Percentiles rank a stretch among this genome's conserved stretches.
Evolutionary conservation across 169 alveolate species (phyloP).

Genomic region (Amoebophrya sp.): DNA sequence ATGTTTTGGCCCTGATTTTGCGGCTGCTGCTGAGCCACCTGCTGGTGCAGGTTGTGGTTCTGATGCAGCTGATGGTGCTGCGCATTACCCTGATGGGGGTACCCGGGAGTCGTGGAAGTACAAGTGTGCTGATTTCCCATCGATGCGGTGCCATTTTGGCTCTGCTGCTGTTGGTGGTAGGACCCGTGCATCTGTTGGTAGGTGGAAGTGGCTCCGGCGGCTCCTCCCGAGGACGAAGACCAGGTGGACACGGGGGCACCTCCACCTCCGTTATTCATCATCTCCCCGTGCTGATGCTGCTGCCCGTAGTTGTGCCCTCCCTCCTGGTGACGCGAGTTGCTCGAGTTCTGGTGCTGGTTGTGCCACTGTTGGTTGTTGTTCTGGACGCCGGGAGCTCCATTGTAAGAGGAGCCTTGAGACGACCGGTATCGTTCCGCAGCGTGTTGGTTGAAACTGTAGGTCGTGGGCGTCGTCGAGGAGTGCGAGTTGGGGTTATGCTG

Average conservation of each 20-base stretch:
- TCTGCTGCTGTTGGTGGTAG: background rate
- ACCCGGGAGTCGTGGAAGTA: background rate
- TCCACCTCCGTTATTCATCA: background rate
- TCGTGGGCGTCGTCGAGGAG: too few relatives aligned
- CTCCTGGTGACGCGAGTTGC: too few relatives aligned
- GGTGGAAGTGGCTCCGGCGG: background rate
- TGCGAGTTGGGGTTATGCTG: too few relatives aligned
- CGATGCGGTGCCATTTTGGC: too few relatives aligned
- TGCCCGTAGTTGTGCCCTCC: background rate
- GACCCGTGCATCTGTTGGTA: background rate
- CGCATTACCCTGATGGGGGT: background rate
- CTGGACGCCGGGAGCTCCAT: too few relatives aligned
- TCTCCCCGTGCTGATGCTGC: background rate
- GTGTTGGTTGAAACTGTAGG: too few relatives aligned
- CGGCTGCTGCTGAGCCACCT: background rate
- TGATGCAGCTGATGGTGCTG: background rate
- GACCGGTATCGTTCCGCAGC: too few relatives aligned
- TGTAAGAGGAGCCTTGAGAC: too few relatives aligned
- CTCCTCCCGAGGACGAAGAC: background rate
- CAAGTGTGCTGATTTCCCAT: background rate
- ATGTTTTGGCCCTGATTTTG: background rate
- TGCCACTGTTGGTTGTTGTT: too few relatives aligned
- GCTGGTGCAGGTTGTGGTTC: background rate
- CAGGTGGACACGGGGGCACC: background rate
- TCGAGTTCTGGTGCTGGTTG: too few relatives aligned